phyloP scores from a whole-genome alignment of 1,139 yeast genomes.

The Candida sanyaensis region DNA sequence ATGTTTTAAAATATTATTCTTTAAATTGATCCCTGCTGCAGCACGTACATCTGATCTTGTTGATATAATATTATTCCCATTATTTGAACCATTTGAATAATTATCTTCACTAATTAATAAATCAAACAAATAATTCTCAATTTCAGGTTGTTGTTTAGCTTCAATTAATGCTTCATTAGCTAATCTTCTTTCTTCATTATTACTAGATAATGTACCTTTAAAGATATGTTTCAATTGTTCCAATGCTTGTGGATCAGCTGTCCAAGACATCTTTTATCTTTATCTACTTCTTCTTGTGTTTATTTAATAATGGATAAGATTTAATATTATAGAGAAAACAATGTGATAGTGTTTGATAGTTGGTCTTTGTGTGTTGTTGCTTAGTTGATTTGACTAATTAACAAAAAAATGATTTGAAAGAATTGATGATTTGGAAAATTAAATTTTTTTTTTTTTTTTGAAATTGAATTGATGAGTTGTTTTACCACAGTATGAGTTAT shows the following conservation, averaged over 20 bases:
- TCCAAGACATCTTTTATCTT: slow-evolving; percentile 45
- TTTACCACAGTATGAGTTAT: too few species aligned
- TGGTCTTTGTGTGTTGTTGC: too few species aligned
- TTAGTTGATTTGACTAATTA: too few species aligned
- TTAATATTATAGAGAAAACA: too few species aligned
- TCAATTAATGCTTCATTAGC: slow-evolving; percentile 66
- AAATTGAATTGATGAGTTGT: too few species aligned
- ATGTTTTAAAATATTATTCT: slow-evolving; percentile 60
- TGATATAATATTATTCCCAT: slow-evolving; percentile 2
- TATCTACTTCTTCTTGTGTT: background rate
- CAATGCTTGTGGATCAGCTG: slow-evolving; percentile 61
- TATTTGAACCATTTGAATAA: background rate
- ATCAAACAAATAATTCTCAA: slow-evolving; percentile 75
- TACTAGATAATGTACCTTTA: slow-evolving; percentile 64
- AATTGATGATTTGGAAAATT: too few species aligned
- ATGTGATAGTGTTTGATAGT: too few species aligned
- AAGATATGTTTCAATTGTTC: slow-evolving; percentile 65
- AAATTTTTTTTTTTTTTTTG: too few species aligned
- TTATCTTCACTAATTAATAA: slow-evolving; percentile 57
- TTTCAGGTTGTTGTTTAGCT: slow-evolving; percentile 71
- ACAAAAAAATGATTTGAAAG: too few species aligned
- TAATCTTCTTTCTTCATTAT: slow-evolving; percentile 55
- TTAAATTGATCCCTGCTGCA: slow-evolving; percentile 84
- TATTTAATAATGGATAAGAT: too few species aligned
- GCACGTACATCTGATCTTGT: slow-evolving; percentile 68